Base-by-base conservation (phyloP, 2,329 filamentous ascomycete species). In the Fusarium euwallaceae region DNA sequence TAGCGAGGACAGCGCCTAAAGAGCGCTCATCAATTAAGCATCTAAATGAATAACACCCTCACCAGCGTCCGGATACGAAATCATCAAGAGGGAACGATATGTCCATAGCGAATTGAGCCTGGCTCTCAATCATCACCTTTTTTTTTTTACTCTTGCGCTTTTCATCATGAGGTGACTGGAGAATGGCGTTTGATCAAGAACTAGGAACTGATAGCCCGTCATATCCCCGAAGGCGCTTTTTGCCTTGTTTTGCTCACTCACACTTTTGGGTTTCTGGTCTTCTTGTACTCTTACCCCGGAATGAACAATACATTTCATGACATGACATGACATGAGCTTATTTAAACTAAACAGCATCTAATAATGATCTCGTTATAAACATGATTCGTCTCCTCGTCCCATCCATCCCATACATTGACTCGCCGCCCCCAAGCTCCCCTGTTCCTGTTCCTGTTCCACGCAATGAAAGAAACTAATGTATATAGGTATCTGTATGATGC, bases 181-280 rank as follows among this genome's bases (percentile, higher is more conserved):
- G 65, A 66, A 74, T 43, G 66, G 72, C 53, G 72, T 72, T 72
- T 43, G 16, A 61, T 65, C 41, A 70, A 43, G 70, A 67, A 71
- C 64, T 53, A 59, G 36, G 27, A 37, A 64, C 53, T 36, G 27
- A 37, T 53, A 22, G 43, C 43, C 58, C 62, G 27, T 20, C 17
- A 32, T 37, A 20, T 48, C 69, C 55, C 39, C 56, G 43, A 16
- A 7, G 60, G 41, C 11, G 24, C 27, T 61, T 32, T 34, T 36
- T 22, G 20, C 43, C 27, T 61, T 43, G 22, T 56, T 34, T 58
- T 58, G 22, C 34, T 37, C 29, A 34, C 36, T 22, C 14, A 48
- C 43, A 29, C 24, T 29, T 51, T n/a, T 51, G 45, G 45, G 45
- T 17, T 51, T 55, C 64, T 64, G 41, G 16, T 55, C 64, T 69